Conservation (phyloP, 2,329 filamentous ascomycete species). For the Fusarium buxicola region DNA sequence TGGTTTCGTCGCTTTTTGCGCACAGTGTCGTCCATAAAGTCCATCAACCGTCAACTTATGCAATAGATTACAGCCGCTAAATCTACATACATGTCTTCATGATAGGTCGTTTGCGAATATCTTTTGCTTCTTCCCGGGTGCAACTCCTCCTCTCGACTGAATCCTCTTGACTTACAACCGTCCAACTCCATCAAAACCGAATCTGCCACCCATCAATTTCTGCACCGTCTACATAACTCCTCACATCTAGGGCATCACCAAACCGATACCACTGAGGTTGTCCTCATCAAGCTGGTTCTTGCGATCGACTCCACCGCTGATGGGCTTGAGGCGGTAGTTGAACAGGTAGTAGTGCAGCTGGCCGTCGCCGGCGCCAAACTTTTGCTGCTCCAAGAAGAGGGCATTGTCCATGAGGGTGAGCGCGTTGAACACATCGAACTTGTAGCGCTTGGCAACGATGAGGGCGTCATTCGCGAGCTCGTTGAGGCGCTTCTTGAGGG, state of each 20-base stretch:
- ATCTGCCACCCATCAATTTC: not conserved
- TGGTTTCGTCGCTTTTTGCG: too few relatives aligned
- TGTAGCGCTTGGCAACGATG: conserved; percentile 83
- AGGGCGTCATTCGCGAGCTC: conserved; percentile 84
- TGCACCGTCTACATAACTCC: not conserved
- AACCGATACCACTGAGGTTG: conserved; percentile 85
- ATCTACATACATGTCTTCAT: conserved; percentile 15
- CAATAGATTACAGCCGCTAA: conserved; percentile 14
- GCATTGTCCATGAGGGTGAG: conserved; percentile 94
- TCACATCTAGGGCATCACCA: conserved; percentile 73
- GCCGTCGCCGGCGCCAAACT: conserved; percentile 94
- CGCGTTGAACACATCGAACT: conserved; percentile 97
- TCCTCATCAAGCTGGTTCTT: conserved; percentile 82
- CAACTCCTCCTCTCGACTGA: conserved; percentile 10
- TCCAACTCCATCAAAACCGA: conserved; percentile 10
- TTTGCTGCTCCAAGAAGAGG: conserved; percentile 91
- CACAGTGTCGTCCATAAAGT: too few relatives aligned
- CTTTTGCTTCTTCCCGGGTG: conserved; percentile 1
- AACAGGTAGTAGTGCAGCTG: conserved; percentile 97
- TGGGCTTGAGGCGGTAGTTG: conserved; percentile 92
- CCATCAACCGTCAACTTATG: conserved; percentile 4
- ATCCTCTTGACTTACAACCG: not conserved
- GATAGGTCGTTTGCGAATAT: conserved; percentile 18
- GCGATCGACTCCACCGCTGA: conserved; percentile 85
- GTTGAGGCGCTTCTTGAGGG: conserved; percentile 84